phyloP scores from a whole-genome alignment of 2,329 filamentous ascomycete genomes.

The Penicillium sp. region DNA sequence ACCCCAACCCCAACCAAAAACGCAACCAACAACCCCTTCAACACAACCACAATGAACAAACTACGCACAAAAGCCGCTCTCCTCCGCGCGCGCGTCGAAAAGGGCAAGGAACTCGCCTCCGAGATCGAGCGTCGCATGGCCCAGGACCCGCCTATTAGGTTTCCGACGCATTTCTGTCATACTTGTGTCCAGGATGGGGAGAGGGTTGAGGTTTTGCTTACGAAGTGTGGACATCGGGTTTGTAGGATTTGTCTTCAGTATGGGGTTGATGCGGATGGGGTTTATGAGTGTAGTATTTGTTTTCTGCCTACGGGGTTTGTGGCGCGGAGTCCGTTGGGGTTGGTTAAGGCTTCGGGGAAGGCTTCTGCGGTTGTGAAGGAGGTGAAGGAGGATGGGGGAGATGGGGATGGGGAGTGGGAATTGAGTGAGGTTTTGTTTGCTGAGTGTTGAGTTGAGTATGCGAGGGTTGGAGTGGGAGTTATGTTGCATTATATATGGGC shows the following conservation, averaged over 20 bases:
- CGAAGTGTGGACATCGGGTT: constrained; percentile 25
- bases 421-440: not conserved
- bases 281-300: constrained; percentile 26
- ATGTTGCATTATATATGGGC: not conserved
- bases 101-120: constrained; percentile 25
- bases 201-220: constrained; percentile 18
- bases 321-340: constrained; percentile 8
- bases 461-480: not conserved
- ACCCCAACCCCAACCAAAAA: not conserved
- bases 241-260: constrained; percentile 23
- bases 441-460: not conserved
- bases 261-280: constrained; percentile 11
- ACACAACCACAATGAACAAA: not conserved
- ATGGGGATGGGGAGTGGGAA: not conserved
- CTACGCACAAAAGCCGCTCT: constrained; percentile 14
- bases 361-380: too few relatives aligned
- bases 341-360: too few relatives aligned
- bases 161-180: constrained; percentile 28
- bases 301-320: constrained; percentile 18
- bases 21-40: constrained; percentile 8
- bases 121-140: constrained; percentile 26
- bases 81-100: constrained; percentile 25
- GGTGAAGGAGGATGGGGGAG: too few relatives aligned
- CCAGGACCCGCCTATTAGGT: constrained; percentile 3
- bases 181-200: constrained; percentile 22